Conservation (phyloP, 1,139 yeast species). For the Debaryomyces sp. region DNA sequence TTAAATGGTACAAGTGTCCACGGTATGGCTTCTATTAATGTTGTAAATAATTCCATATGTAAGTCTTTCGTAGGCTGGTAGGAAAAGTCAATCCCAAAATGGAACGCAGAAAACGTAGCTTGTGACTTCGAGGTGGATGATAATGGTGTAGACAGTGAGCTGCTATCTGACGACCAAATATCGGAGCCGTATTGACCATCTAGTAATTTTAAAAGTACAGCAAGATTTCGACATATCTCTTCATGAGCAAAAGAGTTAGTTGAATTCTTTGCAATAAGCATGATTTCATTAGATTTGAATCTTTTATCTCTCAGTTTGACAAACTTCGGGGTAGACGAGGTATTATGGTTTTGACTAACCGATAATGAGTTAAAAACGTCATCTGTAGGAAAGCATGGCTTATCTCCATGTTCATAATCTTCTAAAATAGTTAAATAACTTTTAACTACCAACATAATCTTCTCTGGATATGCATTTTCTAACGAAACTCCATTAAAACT, state of each 20-base stretch:
- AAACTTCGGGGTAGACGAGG: background rate
- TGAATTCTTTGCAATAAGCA: constrained; percentile 42
- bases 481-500: constrained; percentile 57
- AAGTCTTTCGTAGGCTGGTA: constrained; percentile 35
- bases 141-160: constrained; percentile 17
- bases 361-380: constrained; percentile 38
- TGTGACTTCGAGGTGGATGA: constrained; percentile 20
- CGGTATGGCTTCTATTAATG: constrained; percentile 68
- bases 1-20: constrained; percentile 56
- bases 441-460: constrained; percentile 66
- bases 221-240: constrained; percentile 69
- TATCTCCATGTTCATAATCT: constrained; percentile 56
- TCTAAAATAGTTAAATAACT: constrained; percentile 71
- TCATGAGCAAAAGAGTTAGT: constrained; percentile 66
- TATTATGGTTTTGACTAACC: background rate
- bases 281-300: constrained; percentile 25
- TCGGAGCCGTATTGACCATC: constrained; percentile 64
- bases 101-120: constrained; percentile 47
- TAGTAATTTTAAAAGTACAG: constrained; percentile 56
- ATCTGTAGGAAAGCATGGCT: constrained; percentile 78
- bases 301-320: constrained; percentile 10
- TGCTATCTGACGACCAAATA: constrained; percentile 26
- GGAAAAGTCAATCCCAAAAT: constrained; percentile 53
- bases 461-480: constrained; percentile 71
- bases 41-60: constrained; percentile 66